Conservation (phyloP, 2,329 filamentous ascomycete species). For the Fusarium sp. region DNA sequence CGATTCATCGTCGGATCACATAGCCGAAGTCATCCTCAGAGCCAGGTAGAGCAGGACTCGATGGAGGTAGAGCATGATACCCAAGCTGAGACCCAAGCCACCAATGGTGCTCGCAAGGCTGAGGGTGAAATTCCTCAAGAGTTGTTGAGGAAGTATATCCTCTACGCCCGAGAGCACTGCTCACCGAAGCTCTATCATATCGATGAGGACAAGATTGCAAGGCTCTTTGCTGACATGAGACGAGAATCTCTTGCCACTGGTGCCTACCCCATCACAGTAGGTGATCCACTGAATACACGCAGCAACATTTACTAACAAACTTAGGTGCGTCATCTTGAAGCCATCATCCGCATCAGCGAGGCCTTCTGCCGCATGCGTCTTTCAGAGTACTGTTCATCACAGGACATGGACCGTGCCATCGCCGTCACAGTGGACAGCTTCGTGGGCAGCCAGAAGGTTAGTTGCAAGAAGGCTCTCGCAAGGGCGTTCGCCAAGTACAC, state of each 20-base stretch:
- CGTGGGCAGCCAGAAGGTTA: slow-evolving; percentile 95
- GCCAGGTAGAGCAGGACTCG: slow-evolving; percentile 62
- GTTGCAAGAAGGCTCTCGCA: slow-evolving; percentile 95
- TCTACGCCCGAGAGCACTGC: slow-evolving; percentile 92
- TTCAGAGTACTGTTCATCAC: slow-evolving; percentile 90
- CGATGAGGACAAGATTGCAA: slow-evolving; percentile 95
- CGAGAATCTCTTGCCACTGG: slow-evolving; percentile 92
- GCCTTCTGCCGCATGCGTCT: slow-evolving; percentile 97
- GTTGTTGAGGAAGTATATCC: slow-evolving; percentile 93
- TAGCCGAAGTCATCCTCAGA: slow-evolving; percentile 83
- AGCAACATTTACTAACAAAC: slow-evolving; percentile 26
- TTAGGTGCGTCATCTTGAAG: slow-evolving; percentile 95
- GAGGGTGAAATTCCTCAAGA: slow-evolving; percentile 88
- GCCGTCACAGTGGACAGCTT: slow-evolving; percentile 97
- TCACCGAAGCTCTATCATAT: slow-evolving; percentile 95
- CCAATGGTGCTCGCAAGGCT: slow-evolving; percentile 36
- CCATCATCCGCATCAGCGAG: slow-evolving; percentile 95
- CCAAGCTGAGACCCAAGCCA: slow-evolving; percentile 53
- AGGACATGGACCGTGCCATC: slow-evolving; percentile 96
- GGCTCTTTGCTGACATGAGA: slow-evolving; percentile 96
- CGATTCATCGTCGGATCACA: slow-evolving; percentile 96
- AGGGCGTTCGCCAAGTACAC: slow-evolving; percentile 97
- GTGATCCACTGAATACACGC: slow-evolving; percentile 50
- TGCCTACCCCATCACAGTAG: slow-evolving; percentile 96
- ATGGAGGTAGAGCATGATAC: slow-evolving; percentile 75